These are phyloP conservation scores for Scedosporium apiospermum DNA, from an alignment of 2,329 filamentous ascomycete genomes.

Conservation along the genomic window DNA sequence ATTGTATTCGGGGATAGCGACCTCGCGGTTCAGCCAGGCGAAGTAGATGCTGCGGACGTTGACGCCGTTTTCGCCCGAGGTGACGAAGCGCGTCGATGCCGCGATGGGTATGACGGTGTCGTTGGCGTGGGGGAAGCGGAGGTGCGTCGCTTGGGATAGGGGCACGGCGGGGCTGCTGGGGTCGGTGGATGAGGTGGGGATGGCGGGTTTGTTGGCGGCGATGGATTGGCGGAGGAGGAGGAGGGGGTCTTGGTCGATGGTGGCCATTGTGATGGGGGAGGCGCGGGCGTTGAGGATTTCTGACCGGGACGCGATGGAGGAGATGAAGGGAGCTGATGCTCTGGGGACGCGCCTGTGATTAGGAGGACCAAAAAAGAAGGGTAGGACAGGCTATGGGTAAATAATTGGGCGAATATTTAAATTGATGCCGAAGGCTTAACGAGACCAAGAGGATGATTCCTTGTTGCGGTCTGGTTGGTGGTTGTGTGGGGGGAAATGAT, in stretches of 20 bases:
- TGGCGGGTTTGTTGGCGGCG: slow-evolving; percentile 56
- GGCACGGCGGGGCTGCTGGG: slow-evolving; percentile 50
- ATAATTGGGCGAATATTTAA: too few relatives aligned
- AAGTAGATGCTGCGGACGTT: slow-evolving; percentile 94
- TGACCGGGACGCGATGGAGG: neutral
- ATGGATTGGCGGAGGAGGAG: slow-evolving; percentile 78
- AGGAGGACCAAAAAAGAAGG: too few relatives aligned
- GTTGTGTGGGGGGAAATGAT: neutral
- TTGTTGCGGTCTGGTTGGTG: neutral
- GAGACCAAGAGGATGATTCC: too few relatives aligned
- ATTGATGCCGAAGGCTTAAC: too few relatives aligned
- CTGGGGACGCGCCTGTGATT: neutral
- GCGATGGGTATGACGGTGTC: slow-evolving; percentile 59
- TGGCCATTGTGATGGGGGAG: slow-evolving; percentile 25
- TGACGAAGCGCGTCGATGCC: slow-evolving; percentile 67
- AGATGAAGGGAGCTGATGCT: neutral
- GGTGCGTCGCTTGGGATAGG: slow-evolving; percentile 67
- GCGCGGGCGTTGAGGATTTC: neutral
- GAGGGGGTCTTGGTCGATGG: slow-evolving; percentile 63
- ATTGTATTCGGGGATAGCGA: slow-evolving; percentile 85
- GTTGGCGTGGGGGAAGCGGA: slow-evolving; percentile 58
- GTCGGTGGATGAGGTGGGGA: slow-evolving; percentile 64
- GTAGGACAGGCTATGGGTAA: too few relatives aligned
- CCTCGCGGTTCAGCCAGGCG: slow-evolving; percentile 89
- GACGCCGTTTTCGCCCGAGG: slow-evolving; percentile 64